phyloP scores from a whole-genome alignment of 768 basidiomycete species.

The Dioszegia crocea region DNA sequence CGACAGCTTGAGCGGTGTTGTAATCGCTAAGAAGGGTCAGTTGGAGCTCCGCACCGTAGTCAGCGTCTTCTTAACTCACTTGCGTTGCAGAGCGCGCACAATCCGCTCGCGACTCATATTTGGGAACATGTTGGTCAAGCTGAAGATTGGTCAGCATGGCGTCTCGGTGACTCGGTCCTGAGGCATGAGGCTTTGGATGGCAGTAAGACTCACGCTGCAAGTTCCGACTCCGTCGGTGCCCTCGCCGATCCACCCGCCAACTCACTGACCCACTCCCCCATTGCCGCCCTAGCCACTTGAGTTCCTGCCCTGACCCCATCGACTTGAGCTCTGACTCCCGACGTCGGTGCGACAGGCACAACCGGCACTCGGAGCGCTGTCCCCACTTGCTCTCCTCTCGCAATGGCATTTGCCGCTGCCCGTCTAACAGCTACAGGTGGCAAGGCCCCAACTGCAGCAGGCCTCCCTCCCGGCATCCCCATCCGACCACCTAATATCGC shows the following conservation, averaged over 20 bases:
- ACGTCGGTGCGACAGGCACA: not conserved
- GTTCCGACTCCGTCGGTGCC: constrained; percentile 71
- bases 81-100: constrained; percentile 72
- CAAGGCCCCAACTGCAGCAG: not conserved
- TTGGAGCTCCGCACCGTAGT: not conserved
- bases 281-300: constrained; percentile 29
- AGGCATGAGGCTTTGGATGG: not conserved
- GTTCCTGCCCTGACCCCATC: constrained; percentile 5
- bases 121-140: constrained; percentile 78
- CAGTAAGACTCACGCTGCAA: constrained; percentile 52
- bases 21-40: constrained; percentile 54
- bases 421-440: constrained; percentile 1
- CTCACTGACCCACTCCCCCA: constrained; percentile 54
- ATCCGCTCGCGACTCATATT: constrained; percentile 68
- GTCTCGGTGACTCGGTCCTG: too few relatives aligned
- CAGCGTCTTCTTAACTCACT: constrained; percentile 54
- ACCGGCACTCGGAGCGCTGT: not conserved
- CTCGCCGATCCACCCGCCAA: constrained; percentile 65
- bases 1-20: constrained; percentile 76
- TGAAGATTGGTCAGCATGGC: not conserved
- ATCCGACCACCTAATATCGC: not conserved
- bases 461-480: not conserved
- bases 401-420: not conserved
- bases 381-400: not conserved
- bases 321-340: not conserved